A percentile compares a stretch with the other conserved stretches of the same genome.
These are phyloP conservation scores for Wickerhamiella shivajii DNA, from an alignment of 805 yeast species.

Conservation along the genomic window DNA sequence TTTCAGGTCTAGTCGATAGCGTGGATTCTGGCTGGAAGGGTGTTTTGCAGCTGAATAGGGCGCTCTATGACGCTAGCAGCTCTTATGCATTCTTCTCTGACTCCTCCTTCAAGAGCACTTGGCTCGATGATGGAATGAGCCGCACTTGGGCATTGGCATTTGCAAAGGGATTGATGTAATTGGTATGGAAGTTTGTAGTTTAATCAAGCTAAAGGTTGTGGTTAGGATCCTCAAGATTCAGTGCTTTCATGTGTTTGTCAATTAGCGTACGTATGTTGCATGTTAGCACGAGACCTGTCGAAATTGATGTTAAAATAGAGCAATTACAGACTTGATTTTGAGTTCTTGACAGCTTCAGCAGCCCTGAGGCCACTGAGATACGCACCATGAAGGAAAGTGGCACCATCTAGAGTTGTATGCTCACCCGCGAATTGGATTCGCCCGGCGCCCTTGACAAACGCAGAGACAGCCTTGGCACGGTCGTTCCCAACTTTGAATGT, in stretches of 20 bases:
- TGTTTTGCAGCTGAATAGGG: constrained; percentile 50
- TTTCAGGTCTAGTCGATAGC: constrained; percentile 28
- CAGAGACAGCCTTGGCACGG: constrained; percentile 47
- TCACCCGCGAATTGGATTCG: constrained; percentile 75
- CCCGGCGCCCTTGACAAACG: constrained; percentile 40
- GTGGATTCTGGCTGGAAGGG: constrained; percentile 54
- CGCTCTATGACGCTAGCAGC: constrained; percentile 48
- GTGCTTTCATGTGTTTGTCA: no score
- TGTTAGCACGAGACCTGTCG: no score
- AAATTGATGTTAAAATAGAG: no score
- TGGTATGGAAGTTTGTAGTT: not conserved
- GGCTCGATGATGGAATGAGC: constrained; percentile 69
- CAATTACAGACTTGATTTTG: no score
- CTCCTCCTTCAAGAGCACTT: constrained; percentile 33
- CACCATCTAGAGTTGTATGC: constrained; percentile 69
- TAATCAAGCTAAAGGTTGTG: no score
- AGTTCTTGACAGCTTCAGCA: constrained; percentile 25
- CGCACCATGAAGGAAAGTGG: constrained; percentile 85
- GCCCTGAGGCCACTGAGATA: constrained; percentile 58
- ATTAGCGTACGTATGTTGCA: no score
- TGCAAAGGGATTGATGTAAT: constrained; percentile 36
- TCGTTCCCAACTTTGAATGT: constrained; percentile 56
- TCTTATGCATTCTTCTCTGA: constrained; percentile 46
- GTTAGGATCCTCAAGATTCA: no score
- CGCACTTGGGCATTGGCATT: constrained; percentile 71